These are phyloP conservation scores for Pichia kluyveri DNA, from an alignment of 805 yeast species.

Conservation along the genomic window DNA sequence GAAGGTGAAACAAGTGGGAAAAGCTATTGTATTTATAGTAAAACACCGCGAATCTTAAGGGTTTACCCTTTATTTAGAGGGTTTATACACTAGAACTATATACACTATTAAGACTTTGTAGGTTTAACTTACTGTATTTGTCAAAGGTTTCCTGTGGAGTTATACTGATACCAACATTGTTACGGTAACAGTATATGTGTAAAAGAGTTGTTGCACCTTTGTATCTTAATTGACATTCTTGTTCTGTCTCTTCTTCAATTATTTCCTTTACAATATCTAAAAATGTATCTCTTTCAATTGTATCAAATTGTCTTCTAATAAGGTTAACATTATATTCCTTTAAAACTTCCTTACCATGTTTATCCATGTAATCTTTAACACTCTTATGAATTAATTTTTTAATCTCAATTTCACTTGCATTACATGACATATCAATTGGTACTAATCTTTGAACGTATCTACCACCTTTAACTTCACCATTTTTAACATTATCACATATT, in stretches of 20 bases:
- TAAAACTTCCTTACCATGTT: neutral
- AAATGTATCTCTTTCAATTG: slow-evolving; percentile 62
- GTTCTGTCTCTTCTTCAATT: slow-evolving; percentile 11
- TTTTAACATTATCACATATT: slow-evolving; percentile 53
- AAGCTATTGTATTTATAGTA: too few relatives aligned
- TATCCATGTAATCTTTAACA: neutral
- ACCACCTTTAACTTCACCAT: slow-evolving; percentile 46
- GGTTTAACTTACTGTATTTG: slow-evolving; percentile 57
- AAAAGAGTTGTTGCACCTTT: slow-evolving; percentile 71
- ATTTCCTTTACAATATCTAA: slow-evolving; percentile 32
- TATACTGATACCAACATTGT: slow-evolving; percentile 80
- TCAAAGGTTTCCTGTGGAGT: slow-evolving; percentile 49
- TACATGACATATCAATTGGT: slow-evolving; percentile 69
- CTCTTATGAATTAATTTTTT: slow-evolving; percentile 31
- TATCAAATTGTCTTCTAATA: slow-evolving; percentile 67
- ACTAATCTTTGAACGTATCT: slow-evolving; percentile 71
- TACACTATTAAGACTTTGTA: slow-evolving; percentile 32
- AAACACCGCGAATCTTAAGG: neutral
- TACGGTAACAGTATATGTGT: slow-evolving; percentile 82
- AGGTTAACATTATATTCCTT: slow-evolving; percentile 72
- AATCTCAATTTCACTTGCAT: slow-evolving; percentile 64
- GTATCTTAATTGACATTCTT: slow-evolving; percentile 49
- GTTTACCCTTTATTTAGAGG: neutral
- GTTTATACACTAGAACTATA: too few relatives aligned
- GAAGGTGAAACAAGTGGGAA: too few relatives aligned